phyloP scores from a whole-genome alignment of 2,329 filamentous ascomycete genomes.

The Penicillium capsulatum region DNA sequence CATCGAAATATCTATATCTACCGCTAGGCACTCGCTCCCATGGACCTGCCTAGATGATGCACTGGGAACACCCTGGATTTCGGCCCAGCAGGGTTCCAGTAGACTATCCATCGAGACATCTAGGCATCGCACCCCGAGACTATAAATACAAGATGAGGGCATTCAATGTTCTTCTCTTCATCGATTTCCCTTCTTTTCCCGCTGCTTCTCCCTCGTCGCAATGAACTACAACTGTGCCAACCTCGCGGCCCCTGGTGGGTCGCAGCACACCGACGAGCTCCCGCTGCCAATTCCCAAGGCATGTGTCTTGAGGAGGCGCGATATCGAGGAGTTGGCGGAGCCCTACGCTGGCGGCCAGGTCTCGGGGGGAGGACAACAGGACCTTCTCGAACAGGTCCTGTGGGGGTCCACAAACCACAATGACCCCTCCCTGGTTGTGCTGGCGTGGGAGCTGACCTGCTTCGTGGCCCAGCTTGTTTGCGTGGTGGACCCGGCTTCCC shows the following conservation, averaged over 20 bases:
- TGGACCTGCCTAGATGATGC: no score
- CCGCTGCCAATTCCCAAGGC: background rate
- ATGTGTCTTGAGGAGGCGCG: background rate
- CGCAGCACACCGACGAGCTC: background rate
- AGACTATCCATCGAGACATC: background rate
- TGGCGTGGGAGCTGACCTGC: conserved; percentile 1
- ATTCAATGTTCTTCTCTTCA: background rate
- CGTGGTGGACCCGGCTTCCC: conserved; percentile 5
- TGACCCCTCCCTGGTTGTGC: background rate
- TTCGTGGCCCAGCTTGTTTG: conserved; percentile 7
- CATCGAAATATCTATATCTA: no score
- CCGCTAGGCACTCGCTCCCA: no score
- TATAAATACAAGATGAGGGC: background rate
- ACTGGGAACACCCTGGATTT: no score
- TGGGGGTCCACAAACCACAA: background rate
- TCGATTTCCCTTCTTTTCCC: background rate
- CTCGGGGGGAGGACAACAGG: background rate
- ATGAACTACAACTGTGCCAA: background rate
- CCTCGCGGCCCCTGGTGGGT: background rate
- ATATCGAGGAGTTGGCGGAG: background rate
- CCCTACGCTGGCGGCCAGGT: background rate
- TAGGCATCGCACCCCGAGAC: no score
- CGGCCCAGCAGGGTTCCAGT: no score
- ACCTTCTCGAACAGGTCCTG: conserved; percentile 4
- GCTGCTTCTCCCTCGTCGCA: background rate